Conservation (phyloP, 768 basidiomycete genomes). For the Mycena venus region DNA sequence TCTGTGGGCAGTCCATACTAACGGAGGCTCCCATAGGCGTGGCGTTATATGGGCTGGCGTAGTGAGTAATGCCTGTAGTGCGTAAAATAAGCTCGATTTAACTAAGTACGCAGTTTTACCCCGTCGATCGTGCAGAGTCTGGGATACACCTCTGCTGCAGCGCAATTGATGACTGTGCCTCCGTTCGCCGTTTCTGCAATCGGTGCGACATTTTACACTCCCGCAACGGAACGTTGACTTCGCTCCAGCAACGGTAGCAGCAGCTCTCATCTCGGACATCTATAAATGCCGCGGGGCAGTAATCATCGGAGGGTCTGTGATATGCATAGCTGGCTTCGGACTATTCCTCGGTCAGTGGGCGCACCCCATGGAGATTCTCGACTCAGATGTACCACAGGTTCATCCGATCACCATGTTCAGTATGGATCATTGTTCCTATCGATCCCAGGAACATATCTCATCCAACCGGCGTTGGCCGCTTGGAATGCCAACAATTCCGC, state of each 20-base stretch:
- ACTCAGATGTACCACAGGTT: conserved; percentile 66
- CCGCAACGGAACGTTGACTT: background rate
- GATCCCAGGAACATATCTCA: conserved; percentile 65
- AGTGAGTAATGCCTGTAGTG: background rate
- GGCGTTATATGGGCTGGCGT: background rate
- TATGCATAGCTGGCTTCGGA: background rate
- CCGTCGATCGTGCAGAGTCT: conserved; percentile 69
- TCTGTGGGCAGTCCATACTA: background rate
- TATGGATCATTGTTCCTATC: conserved; percentile 72
- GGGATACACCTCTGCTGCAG: conserved; percentile 56
- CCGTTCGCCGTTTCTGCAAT: background rate
- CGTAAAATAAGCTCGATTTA: background rate
- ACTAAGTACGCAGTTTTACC: conserved; percentile 55
- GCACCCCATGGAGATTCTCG: background rate
- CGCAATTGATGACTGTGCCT: conserved; percentile 63
- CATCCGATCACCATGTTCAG: conserved; percentile 53
- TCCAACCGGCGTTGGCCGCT: conserved; percentile 65
- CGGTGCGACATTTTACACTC: background rate
- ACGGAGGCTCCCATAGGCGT: conserved; percentile 33
- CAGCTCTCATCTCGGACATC: background rate
- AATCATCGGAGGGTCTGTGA: background rate
- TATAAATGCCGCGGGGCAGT: background rate
- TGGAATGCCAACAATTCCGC: conserved; percentile 76
- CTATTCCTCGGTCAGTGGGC: background rate
- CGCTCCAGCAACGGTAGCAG: background rate